Evolutionary conservation across 306 rosid species (phyloP), one percentile per base, ranked within the genome.

Genomic region (Gillenia trifoliata): DNA sequence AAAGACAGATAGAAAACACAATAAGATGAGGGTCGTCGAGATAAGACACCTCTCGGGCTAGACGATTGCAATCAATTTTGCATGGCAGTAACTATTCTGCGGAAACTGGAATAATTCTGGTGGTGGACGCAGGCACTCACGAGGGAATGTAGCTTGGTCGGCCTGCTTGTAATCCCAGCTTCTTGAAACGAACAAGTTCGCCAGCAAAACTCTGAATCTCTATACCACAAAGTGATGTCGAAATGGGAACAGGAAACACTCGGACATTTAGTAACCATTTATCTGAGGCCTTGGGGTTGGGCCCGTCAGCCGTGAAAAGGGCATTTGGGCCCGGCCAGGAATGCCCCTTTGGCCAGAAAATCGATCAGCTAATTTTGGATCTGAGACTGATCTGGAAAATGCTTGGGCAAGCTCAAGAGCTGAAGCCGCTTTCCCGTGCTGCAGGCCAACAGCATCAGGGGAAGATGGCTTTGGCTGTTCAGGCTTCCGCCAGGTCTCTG

Each of bases 401-500:
- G 93, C 88, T 86, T 90, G 92, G 40, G 96, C 99, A 77, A 95
- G 98, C 73, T 95, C 99, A 50, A 95, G 74, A 0, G 99, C 98
- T 2, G 99, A 92, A 78, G 99, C 91, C 43, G 89, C 98, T 81
- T 90, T 89, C 72, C 92, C 90, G 0, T 83, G 55, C 59, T 85
- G 89, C 64, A 20, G n/a, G 28, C 89, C 90, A 52, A 6, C 68
- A 54, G 75, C 77, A 62, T 79, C 91, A 8, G 83, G 70, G 65
- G 88, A 75, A 33, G 79, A 68, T 64, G 83, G 81, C 59, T 82
- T 88, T 26, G 85, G 88, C 85, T 77, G 87, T 82, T 90, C 99
- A 22, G 97, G 92, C 89, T 88, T 93, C 49, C 97, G 96, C 98
- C 98, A 93, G 30, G 97, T 89, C 83, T 93, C 94, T 0, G 97